These are phyloP conservation scores for Mortierella sp. DNA, from an alignment of 371 early-diverging fungal genomes.

Conservation along the genomic window DNA sequence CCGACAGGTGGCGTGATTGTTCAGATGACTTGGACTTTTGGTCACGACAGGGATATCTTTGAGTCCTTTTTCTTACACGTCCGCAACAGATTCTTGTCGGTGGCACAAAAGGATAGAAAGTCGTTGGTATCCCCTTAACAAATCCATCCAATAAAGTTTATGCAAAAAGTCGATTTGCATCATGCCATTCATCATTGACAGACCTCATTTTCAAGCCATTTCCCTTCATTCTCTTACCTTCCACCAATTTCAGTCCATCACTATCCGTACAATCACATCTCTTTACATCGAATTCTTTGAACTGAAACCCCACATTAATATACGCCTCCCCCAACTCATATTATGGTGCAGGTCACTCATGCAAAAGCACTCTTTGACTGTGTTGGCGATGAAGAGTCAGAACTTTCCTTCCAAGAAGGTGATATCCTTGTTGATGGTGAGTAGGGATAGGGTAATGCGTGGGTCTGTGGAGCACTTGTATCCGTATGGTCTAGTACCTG, in stretches of 20 bases:
- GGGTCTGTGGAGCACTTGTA: too few species aligned
- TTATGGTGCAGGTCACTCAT: conserved; percentile 33
- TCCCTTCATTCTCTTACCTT: not conserved
- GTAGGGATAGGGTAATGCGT: not conserved
- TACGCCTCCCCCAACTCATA: not conserved
- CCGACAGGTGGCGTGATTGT: not conserved
- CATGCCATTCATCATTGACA: not conserved
- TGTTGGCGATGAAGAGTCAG: conserved; percentile 69
- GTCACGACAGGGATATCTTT: conserved; percentile 42
- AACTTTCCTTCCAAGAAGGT: conserved; percentile 70
- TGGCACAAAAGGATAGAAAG: not conserved
- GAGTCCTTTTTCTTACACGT: conserved; percentile 50
- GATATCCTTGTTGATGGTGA: conserved; percentile 66
- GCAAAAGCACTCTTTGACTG: conserved; percentile 76
- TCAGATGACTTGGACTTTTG: conserved; percentile 34
- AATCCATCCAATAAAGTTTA: not conserved
- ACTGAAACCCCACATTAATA: not conserved
- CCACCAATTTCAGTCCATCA: not conserved
- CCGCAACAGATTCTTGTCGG: conserved; percentile 7
- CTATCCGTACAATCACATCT: not conserved
- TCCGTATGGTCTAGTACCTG: too few species aligned
- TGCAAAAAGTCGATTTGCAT: not conserved
- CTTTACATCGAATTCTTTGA: not conserved
- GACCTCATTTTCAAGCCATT: not conserved
- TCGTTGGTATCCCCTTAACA: not conserved